Conservation (phyloP, 2,329 filamentous ascomycete species). For the Pseudomassariella vexata region DNA sequence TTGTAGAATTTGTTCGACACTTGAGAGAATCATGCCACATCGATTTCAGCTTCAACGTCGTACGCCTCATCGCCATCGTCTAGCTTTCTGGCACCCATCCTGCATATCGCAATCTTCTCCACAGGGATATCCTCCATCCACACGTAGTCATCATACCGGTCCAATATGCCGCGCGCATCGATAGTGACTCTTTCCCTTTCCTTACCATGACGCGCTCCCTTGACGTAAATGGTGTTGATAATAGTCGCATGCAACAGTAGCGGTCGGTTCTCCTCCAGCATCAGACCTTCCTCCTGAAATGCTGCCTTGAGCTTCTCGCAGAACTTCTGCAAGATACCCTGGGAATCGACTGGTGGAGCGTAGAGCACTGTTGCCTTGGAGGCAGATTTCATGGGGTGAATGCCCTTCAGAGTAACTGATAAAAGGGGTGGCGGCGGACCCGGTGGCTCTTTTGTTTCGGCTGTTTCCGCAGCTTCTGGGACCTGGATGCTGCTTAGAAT, state of each 20-base stretch:
- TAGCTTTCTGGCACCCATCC: conserved; percentile 76
- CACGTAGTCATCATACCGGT: conserved; percentile 55
- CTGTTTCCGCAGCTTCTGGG: conserved; percentile 10
- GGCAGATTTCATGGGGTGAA: conserved; percentile 57
- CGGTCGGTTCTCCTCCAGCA: conserved; percentile 53
- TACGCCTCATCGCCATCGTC: conserved; percentile 49
- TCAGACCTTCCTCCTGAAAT: conserved; percentile 51
- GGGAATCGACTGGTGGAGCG: conserved; percentile 50
- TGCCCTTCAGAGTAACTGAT: conserved; percentile 43
- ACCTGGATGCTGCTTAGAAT: conserved; percentile 25
- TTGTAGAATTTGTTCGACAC: too few relatives aligned
- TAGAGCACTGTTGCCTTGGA: conserved; percentile 60
- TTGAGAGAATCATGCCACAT: too few relatives aligned
- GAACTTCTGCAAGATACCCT: conserved; percentile 47
- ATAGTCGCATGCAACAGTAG: conserved; percentile 80
- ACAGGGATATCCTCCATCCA: conserved; percentile 67
- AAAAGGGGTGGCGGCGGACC: conserved; percentile 18
- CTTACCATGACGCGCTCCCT: conserved; percentile 23
- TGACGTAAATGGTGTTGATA: conserved; percentile 77
- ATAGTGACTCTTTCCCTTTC: conserved; percentile 37
- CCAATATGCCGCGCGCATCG: conserved; percentile 51
- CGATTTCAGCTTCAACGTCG: conserved; percentile 45
- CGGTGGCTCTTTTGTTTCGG: background rate
- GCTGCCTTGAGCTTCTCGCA: conserved; percentile 45
- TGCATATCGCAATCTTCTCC: conserved; percentile 72